Evolutionary conservation across 768 basidiomycete genomes (phyloP).

Genomic region (Kockovaella imperatae): DNA sequence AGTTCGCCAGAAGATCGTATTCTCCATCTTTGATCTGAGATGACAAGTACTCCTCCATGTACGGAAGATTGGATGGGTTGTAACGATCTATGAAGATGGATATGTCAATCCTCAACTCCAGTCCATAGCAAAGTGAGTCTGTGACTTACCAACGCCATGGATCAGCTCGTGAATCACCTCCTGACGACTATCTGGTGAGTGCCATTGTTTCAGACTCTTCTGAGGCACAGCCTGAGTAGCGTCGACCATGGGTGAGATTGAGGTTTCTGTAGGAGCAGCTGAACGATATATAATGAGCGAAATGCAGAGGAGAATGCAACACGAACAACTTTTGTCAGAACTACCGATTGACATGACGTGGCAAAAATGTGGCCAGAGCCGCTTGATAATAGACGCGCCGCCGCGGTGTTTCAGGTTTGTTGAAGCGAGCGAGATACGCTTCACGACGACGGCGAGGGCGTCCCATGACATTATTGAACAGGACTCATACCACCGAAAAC

Average conservation of each 20-base stretch:
- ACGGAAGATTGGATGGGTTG: constrained; percentile 85
- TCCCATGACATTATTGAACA: no score
- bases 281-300: no score
- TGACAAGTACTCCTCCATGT: constrained; percentile 93
- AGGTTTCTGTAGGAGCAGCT: no score
- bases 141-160: constrained; percentile 40
- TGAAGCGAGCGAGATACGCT: no score
- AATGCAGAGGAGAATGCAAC: no score
- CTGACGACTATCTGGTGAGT: constrained; percentile 62
- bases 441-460: no score
- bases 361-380: no score
- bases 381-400: no score
- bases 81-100: constrained; percentile 66
- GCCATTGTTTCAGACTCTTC: constrained; percentile 39
- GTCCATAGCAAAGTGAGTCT: not conserved
- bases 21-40: constrained; percentile 84
- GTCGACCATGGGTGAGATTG: not conserved
- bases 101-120: not conserved
- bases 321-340: no score
- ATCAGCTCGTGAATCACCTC: constrained; percentile 77
- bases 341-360: not conserved
- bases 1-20: constrained; percentile 90
- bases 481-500: no score
- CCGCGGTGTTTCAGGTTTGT: no score
- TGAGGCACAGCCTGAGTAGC: constrained; percentile 22